Percentiles rank a stretch among this genome's conserved stretches.
phyloP scores from a whole-genome alignment of 2,329 filamentous ascomycete species.

The Sporothrix inflata region DNA sequence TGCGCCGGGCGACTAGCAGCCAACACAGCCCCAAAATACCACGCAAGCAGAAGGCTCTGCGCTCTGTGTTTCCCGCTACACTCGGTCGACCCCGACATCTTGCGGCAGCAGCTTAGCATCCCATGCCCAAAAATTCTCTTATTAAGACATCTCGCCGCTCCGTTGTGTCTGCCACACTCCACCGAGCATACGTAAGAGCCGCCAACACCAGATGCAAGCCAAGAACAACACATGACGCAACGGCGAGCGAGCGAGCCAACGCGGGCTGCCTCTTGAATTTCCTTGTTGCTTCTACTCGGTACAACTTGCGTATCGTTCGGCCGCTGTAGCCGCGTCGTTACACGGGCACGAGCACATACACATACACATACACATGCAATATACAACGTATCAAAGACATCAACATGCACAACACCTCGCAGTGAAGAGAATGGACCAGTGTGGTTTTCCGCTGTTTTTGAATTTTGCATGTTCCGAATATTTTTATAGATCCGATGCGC shows the following conservation, averaged over 20 bases:
- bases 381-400: background rate
- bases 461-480: constrained; percentile 19
- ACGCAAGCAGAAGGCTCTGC: constrained; percentile 25
- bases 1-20: constrained; percentile 12
- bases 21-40: constrained; percentile 27
- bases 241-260: background rate
- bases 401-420: background rate
- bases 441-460: constrained; percentile 28
- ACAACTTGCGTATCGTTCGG: background rate
- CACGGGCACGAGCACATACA: background rate
- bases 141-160: background rate
- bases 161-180: background rate
- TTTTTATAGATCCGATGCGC: constrained; percentile 33
- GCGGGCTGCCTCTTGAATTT: background rate
- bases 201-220: constrained; percentile 2
- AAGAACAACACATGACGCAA: constrained; percentile 13
- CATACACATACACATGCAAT: background rate
- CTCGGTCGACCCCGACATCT: background rate
- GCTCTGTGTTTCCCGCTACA: background rate
- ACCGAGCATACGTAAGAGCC: constrained; percentile 16
- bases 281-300: background rate
- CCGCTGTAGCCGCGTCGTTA: background rate
- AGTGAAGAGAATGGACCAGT: background rate
- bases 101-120: background rate
- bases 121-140: background rate